These are phyloP conservation scores for Trichosanthes truncata DNA, from an alignment of 306 rosid genomes.

Conservation along the genomic window DNA sequence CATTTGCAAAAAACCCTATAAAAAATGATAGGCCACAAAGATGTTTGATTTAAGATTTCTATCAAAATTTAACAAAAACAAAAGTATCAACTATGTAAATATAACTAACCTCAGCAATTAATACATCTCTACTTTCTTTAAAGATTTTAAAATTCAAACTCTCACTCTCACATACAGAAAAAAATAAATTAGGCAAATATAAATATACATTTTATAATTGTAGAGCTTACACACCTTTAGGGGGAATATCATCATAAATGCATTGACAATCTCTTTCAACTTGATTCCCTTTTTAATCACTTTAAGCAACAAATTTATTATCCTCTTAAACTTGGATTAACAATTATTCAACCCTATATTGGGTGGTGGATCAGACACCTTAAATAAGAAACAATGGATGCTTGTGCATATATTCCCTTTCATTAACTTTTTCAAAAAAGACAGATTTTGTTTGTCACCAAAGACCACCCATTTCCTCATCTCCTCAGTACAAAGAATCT, in stretches of 20 bases:
- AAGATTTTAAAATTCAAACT: too few relatives aligned
- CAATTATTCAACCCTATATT: background rate
- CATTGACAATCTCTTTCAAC: background rate
- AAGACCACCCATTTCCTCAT: conserved; percentile 7
- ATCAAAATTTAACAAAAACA: background rate
- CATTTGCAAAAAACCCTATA: background rate
- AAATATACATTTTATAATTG: background rate
- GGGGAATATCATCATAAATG: background rate
- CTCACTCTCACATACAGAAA: too few relatives aligned
- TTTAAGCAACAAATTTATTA: background rate
- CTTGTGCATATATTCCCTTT: conserved; percentile 13
- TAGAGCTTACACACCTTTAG: background rate
- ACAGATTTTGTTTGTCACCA: background rate
- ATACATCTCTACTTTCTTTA: too few relatives aligned
- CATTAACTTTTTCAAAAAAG: background rate
- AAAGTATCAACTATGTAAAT: too few relatives aligned
- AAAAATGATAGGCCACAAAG: too few relatives aligned
- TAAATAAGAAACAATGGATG: conserved; percentile 1
- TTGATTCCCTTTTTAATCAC: background rate
- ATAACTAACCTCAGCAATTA: too few relatives aligned
- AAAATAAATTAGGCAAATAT: too few relatives aligned
- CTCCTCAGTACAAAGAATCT: conserved; percentile 36
- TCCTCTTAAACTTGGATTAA: background rate
- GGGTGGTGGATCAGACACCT: background rate
- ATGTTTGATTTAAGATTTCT: background rate